Percentiles rank a stretch among this genome's conserved stretches.
phyloP scores from a whole-genome alignment of 768 basidiomycete species.

The Serendipita sp. region DNA sequence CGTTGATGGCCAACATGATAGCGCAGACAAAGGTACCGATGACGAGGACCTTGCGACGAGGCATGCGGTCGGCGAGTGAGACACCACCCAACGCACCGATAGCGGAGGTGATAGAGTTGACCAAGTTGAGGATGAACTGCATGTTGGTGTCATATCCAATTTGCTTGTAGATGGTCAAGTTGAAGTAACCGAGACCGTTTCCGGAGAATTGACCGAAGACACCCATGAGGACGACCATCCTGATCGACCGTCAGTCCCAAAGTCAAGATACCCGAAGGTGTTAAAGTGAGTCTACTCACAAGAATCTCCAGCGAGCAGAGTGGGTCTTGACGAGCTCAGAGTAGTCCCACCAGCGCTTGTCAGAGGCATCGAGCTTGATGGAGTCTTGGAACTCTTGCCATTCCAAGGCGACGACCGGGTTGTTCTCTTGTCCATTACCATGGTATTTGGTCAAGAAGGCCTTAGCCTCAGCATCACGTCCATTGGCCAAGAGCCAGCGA shows the following conservation, averaged over 20 bases:
- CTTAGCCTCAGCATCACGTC: slow-evolving; percentile 32
- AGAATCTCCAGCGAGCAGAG: slow-evolving; percentile 31
- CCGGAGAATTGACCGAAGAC: slow-evolving; percentile 44
- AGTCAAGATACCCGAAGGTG: slow-evolving; percentile 14
- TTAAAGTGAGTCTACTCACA: slow-evolving; percentile 27
- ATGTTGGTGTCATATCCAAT: slow-evolving; percentile 15
- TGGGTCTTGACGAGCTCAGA: slow-evolving; percentile 31
- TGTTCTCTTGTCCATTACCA: slow-evolving; percentile 33
- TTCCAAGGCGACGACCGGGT: slow-evolving; percentile 35
- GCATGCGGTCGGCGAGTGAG: slow-evolving; percentile 19
- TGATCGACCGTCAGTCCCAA: slow-evolving; percentile 11
- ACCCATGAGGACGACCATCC: slow-evolving; percentile 20
- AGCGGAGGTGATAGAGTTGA: slow-evolving; percentile 19
- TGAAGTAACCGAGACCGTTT: slow-evolving; percentile 34
- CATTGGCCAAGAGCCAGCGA: slow-evolving; percentile 37
- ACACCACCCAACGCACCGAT: slow-evolving; percentile 21
- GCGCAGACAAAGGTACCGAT: slow-evolving; percentile 20
- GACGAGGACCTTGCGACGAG: slow-evolving; percentile 20
- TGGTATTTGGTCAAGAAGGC: slow-evolving; percentile 37
- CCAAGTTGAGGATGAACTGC: slow-evolving; percentile 23
- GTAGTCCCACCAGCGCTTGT: slow-evolving; percentile 44
- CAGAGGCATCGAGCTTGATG: slow-evolving; percentile 33
- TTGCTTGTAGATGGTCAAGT: slow-evolving; percentile 17
- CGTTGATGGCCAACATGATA: slow-evolving; percentile 16
- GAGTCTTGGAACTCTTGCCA: slow-evolving; percentile 37